Evolutionary conservation across 805 yeast species (phyloP).

Genomic region (Pichia thaimueangensis): DNA sequence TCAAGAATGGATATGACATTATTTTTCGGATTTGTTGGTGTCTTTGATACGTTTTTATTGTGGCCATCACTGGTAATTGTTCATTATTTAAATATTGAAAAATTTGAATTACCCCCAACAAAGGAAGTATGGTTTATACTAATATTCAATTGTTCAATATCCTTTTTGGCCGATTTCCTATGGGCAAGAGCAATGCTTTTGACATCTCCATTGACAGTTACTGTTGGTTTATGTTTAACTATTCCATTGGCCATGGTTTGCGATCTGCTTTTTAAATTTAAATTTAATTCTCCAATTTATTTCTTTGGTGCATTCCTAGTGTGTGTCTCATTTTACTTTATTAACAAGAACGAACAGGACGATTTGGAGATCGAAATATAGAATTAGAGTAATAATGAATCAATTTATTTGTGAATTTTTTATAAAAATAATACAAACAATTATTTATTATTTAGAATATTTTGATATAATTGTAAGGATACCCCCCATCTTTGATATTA

Average conservation of each 20-base stretch:
- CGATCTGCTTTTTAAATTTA: constrained; percentile 68
- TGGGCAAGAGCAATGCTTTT: constrained; percentile 95
- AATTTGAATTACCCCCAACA: constrained; percentile 62
- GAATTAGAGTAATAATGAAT: too few species aligned
- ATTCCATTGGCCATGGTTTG: constrained; percentile 94
- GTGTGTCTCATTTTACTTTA: constrained; percentile 73
- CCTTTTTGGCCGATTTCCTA: constrained; percentile 83
- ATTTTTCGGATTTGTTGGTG: constrained; percentile 93
- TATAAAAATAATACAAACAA: too few species aligned
- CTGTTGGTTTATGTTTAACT: constrained; percentile 89
- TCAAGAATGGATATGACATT: constrained; percentile 73
- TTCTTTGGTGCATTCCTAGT: constrained; percentile 76
- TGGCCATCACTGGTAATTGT: constrained; percentile 80
- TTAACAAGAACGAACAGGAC: constrained; percentile 70
- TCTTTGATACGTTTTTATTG: constrained; percentile 62
- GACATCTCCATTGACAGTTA: constrained; percentile 91
- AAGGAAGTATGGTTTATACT: constrained; percentile 47
- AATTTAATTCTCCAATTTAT: constrained; percentile 55
- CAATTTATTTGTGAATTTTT: too few species aligned
- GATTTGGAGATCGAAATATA: constrained; percentile 33
- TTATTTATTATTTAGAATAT: constrained; percentile 7
- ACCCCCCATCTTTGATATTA: constrained; percentile 39
- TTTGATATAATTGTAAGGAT: constrained; percentile 37
- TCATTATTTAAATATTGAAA: constrained; percentile 59
- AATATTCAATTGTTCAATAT: constrained; percentile 60